Evolutionary conservation across 2,329 filamentous ascomycete genomes (phyloP).

Genomic region (Cladophialophora psammophila): DNA sequence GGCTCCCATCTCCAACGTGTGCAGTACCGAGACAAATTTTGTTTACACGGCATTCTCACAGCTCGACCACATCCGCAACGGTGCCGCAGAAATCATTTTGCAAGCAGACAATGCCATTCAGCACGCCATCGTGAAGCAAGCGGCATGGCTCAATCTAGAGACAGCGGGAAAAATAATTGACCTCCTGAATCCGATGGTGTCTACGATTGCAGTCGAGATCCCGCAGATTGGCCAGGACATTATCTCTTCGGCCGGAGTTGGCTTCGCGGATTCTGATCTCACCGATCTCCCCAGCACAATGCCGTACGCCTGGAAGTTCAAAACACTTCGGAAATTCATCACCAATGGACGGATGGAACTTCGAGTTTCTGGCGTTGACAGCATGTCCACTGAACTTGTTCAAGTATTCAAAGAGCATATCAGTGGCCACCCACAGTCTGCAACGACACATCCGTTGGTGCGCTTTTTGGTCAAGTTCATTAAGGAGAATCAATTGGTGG

Average conservation of each 20-base stretch:
- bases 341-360: slow-evolving; percentile 89
- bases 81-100: slow-evolving; percentile 30
- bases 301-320: slow-evolving; percentile 71
- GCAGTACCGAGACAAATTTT: slow-evolving; percentile 12
- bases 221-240: slow-evolving; percentile 48
- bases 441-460: slow-evolving; percentile 62
- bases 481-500: slow-evolving; percentile 72
- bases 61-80: slow-evolving; percentile 32
- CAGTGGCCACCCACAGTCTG: slow-evolving; percentile 46
- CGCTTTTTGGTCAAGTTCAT: slow-evolving; percentile 74
- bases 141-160: slow-evolving; percentile 52
- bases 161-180: slow-evolving; percentile 49
- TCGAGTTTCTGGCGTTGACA: slow-evolving; percentile 77
- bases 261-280: slow-evolving; percentile 34
- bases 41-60: slow-evolving; percentile 23
- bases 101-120: slow-evolving; percentile 49
- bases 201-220: slow-evolving; percentile 44
- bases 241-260: slow-evolving; percentile 41
- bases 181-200: slow-evolving; percentile 45
- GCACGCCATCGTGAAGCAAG: slow-evolving; percentile 51
- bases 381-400: slow-evolving; percentile 75
- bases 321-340: slow-evolving; percentile 73
- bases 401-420: slow-evolving; percentile 67
- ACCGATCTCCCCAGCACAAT: slow-evolving; percentile 47
- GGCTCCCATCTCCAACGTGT: slow-evolving; percentile 21